Base-by-base conservation (phyloP, 192 early-diverging fungal genomes). In the Backusella liffmaniae region DNA sequence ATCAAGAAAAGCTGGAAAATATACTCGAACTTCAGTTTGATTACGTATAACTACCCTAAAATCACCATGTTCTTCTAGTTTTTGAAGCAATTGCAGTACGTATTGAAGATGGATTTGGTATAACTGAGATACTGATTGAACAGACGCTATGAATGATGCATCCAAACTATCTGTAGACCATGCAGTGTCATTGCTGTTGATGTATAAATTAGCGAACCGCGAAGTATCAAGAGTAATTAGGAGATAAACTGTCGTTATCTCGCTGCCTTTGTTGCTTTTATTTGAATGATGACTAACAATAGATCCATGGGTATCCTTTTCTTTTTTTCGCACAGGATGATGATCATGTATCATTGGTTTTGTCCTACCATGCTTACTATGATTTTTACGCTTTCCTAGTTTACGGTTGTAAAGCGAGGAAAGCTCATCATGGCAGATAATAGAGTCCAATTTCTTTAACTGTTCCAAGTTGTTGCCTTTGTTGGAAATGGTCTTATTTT, bases 211-310 rank as follows among this genome's bases (percentile, higher is more conserved):
- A 34, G 67, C 42, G 16, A 37, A 41, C 18, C 36, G 21, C 12
- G 23, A 29, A 13, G 30, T 74, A 35, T 68, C 75, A 53, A 73
- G 72, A n/a, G 75, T 37, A 13, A 76, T 70, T 21, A 49, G 42
- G 4, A 53, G 68, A 69, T 68, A 56, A 53, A 53, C 42, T 13
- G 75, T 37, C 9, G 69, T 59, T 35, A 44, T 29, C 4, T 44
- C 30, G 16, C 13, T 76, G 67, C 34, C 29, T 21, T 71, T 68
- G 67, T 59, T 29, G 44, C 26, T 65, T 49, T 71, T 71, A 37
- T 39, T 70, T 30, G 39, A 26, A 68, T 34, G 29, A n/a, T 34
- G 74, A 41, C 18, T 23, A n/a, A 41, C 36, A 36, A 5, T 46
- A 29, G 35, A 21, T 73, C 21, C 56, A 29, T 62, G 56, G 26